Evolutionary conservation across 2,329 filamentous ascomycete species (phyloP), one percentile per base, ranked within the genome.

Genomic region (Talaromyces sp.): DNA sequence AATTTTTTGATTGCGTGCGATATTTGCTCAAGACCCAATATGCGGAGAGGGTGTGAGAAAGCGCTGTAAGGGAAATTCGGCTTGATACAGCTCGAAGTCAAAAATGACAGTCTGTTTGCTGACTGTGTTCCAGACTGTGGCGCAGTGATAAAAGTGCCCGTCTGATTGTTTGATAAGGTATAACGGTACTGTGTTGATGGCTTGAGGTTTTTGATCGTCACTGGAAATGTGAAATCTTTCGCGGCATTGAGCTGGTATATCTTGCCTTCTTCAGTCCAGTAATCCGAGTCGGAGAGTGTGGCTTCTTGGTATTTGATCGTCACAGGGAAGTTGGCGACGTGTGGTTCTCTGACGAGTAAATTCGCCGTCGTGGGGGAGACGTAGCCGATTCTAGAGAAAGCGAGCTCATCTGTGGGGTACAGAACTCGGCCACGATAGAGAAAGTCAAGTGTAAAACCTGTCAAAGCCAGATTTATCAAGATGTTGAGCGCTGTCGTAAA

Each of bases 41-140:
- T 90, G 11, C 90, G 85, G 2, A 98, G 83, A 0, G 94, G 87
- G 73, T 97, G 92, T 45, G 92, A 86, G n/a, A 93, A 78, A 0
- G 92, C 90, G 50, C 86, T 91, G 78, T 99, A 99, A 0, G 95
- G 95, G 64, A 98, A 92, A 19, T 92, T 90, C 11, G 90, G 90
- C 71, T 97, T 91, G 72, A 98, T 92, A 78, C 95, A 99, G 49
- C 92, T 97, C 0, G 92, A 95, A 3, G 93, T 92, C 8, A 98
- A 80, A 75, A 99, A 99, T 0, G 92, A 96, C 71, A 97, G 94
- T 65, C 87, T 89, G 47, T 89, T 89, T 59, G 88, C 84, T 4
- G 84, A 82, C 17, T 83, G 80, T 1, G 85, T 82, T 11, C 93
- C 92, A 0, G 87, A 81, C 41, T 83, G 86, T 0, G 94, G 92